Evolutionary conservation across 352 stramenopile genomes (phyloP), one percentile per base, ranked within the genome.

Genomic region (Phytophthora cactorum): DNA sequence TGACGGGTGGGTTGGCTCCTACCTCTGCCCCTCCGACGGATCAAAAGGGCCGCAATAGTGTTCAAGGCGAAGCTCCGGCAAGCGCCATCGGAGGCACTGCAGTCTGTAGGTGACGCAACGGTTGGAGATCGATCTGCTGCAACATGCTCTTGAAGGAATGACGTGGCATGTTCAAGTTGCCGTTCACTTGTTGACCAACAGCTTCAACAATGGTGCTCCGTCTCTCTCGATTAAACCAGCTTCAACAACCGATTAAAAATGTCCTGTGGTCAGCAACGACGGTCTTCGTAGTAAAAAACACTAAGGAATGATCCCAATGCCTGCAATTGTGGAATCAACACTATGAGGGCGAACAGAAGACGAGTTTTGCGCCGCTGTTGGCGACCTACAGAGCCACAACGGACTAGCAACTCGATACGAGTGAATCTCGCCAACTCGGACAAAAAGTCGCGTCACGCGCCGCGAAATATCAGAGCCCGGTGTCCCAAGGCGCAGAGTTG

Each of bases 141-240:
- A 62, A 58, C 9, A 9, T 12, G 34, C 11, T 8, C 14, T 14
- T 17, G 31, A 38, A 54, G 49, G 17, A 60, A 45, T 72, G 41
- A 62, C 47, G 50, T 58, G 36, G 41, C 28, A 28, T 50, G 28
- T 69, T 68, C 66, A 69, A 73, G 46, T 68, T 72, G 63, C 56
- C 11, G 38, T 39, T 39, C 34, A 12, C 34, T 39, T 39, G 34
- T 9, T 67, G 65, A 72, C 31, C 51, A 25, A 27, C 39, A 63
- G 50, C 64, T 72, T 72, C 64, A 72, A 72, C 58, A 58, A 27
- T 11, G 12, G 22, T 51, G 51, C 58, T 72, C 58, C 65, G 65
- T 53, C 65, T 68, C 59, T 72, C 56, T 64, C 25, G 63, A 70
- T 70, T 70, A 70, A 70, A 59, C n/a, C 9, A 38, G 22, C 63